Evolutionary conservation across 495 filamentous ascomycete species (phyloP).

Genomic region (Lasiosphaeris hirsuta): DNA sequence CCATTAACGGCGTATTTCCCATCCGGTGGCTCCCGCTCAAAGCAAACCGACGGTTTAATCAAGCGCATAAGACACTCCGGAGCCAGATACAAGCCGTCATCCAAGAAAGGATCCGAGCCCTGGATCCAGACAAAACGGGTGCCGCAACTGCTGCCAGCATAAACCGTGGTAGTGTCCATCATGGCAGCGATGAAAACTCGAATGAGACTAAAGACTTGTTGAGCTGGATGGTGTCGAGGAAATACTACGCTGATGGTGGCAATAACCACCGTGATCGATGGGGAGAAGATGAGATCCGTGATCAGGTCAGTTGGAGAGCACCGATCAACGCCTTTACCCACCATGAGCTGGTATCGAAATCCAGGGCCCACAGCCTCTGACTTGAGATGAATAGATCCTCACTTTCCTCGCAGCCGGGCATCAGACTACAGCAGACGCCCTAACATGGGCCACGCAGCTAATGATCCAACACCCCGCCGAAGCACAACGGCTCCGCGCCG

Average conservation of each 20-base stretch:
- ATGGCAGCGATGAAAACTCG: too few relatives aligned
- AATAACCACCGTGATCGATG: constrained; percentile 7
- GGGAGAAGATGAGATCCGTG: constrained; percentile 18
- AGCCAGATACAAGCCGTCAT: neutral
- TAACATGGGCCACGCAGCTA: constrained; percentile 20
- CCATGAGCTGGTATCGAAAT: too few relatives aligned
- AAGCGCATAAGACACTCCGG: constrained; percentile 52
- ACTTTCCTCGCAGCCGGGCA: constrained; percentile 15
- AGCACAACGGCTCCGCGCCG: constrained; percentile 27
- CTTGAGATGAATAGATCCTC: constrained; percentile 15
- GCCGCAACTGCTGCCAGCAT: too few relatives aligned
- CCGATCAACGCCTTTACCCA: too few relatives aligned
- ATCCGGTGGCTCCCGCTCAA: constrained; percentile 28
- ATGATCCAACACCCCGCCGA: constrained; percentile 19
- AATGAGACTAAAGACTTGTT: constrained; percentile 17
- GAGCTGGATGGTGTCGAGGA: constrained; percentile 20
- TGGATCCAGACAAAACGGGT: neutral
- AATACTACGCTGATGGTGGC: constrained; percentile 3
- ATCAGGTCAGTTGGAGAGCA: too few relatives aligned
- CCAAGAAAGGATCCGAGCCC: neutral
- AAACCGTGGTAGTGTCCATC: too few relatives aligned
- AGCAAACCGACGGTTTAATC: constrained; percentile 20
- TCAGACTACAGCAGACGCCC: constrained; percentile 24
- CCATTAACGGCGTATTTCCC: constrained; percentile 22
- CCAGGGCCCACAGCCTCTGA: too few relatives aligned